Base-by-base conservation (phyloP, 2,329 filamentous ascomycete species). In the Stagonosporopsis cucurbitacearum region DNA sequence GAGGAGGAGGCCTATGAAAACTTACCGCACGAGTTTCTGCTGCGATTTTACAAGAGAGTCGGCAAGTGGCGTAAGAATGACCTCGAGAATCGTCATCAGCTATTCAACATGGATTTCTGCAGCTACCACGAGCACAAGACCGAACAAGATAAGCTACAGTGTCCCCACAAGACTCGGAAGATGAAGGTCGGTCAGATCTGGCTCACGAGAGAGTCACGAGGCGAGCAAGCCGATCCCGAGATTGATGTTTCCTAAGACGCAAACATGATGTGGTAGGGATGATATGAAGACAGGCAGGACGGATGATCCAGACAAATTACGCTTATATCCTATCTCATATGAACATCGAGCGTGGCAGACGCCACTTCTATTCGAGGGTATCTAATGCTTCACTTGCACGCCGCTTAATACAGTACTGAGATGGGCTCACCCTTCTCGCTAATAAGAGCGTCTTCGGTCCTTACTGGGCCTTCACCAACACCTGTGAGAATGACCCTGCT, bases 401-500 rank as follows among this genome's bases (percentile, higher is more conserved):
- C 25, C 25, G 36, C 30, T 47, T 37, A 56, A 42, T 56, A 56
- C 47, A 56, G 39, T 32, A 56, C 47, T 20, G 57, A 60, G 11
- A 73, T 49, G 33, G 69, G 59, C 60, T 76, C 67, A 12, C 74
- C 74, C 65, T 85, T 82, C 71, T 87, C 88, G 60, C 84, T 85
- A 58, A 96, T 84, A 59, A 97, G 78, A 71, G 88, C 88, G 72
- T 94, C 85, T 15, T 94, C 84, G 4, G 92, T 90, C 81, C 86
- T 91, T 62, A 89, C 78, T 0, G 95, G 95, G 0, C 94, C 95
- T 74, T 96, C 91, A 1, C 95, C 95, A 39, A 99, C 95, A 48
- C 88, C 84, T 1, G 96, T 98, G 79, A 93, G 80, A 65, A 99
- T 99, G 33, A 99, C 88, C 61, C 93, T 86, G 77, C 88, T 92